phyloP scores from a whole-genome alignment of 495 filamentous ascomycete species.

The Baudoinia panamericana region DNA sequence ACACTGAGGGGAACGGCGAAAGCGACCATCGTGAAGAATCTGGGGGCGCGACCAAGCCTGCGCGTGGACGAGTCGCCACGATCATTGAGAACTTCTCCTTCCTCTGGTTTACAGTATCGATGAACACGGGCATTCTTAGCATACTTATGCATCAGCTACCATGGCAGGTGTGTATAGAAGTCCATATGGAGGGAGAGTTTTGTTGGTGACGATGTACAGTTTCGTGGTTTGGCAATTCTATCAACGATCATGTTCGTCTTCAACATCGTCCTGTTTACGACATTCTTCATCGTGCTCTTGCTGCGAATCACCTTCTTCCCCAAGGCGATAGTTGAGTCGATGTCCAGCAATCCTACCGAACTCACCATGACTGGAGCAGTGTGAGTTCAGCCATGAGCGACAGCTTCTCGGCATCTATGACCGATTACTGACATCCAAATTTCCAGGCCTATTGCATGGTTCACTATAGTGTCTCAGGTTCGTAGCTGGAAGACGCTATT shows the following conservation, averaged over 20 bases:
- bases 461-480: slow-evolving; percentile 10
- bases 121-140: slow-evolving; percentile 16
- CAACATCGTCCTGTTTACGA: slow-evolving; percentile 9
- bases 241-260: slow-evolving; percentile 15
- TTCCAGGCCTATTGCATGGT: no score
- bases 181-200: no score
- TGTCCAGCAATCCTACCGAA: neutral
- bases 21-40: no score
- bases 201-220: no score
- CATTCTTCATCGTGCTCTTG: slow-evolving; percentile 5
- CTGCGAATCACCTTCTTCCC: slow-evolving; percentile 7
- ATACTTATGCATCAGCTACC: slow-evolving; percentile 17
- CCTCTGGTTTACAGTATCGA: slow-evolving; percentile 11
- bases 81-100: slow-evolving; percentile 9
- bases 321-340: neutral
- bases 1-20: no score
- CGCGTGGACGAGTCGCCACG: neutral
- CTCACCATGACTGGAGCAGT: neutral
- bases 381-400: no score
- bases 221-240: slow-evolving; percentile 9
- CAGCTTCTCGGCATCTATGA: no score
- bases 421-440: no score
- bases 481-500: no score
- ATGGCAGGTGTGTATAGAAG: slow-evolving; percentile 9
- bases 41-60: no score